phyloP scores from a whole-genome alignment of 495 filamentous ascomycete species.

The Hyphodiscus hymeniophilus region DNA sequence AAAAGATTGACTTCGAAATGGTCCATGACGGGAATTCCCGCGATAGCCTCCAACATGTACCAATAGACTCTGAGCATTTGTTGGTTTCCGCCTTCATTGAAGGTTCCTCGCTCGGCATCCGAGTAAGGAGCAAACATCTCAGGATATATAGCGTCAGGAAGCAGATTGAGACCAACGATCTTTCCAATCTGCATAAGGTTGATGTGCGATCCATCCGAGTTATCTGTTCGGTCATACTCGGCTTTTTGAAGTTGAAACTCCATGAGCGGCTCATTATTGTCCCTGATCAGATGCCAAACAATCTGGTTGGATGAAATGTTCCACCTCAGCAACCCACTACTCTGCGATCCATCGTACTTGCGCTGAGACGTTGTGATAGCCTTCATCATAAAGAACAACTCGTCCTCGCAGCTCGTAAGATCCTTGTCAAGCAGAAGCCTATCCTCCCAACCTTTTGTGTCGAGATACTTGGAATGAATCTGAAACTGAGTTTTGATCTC shows the following conservation, averaged over 20 bases:
- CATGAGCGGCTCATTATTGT: slow-evolving; percentile 77
- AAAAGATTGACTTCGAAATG: slow-evolving; percentile 93
- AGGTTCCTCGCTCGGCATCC: slow-evolving; percentile 45
- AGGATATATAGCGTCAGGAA: slow-evolving; percentile 86
- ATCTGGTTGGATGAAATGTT: slow-evolving; percentile 87
- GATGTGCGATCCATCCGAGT: slow-evolving; percentile 91
- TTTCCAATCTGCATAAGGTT: slow-evolving; percentile 81
- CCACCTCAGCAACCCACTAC: slow-evolving; percentile 76
- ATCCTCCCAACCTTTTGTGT: slow-evolving; percentile 87
- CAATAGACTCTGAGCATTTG: slow-evolving; percentile 91
- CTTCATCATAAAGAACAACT: slow-evolving; percentile 99
- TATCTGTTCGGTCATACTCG: slow-evolving; percentile 87
- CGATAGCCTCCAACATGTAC: slow-evolving; percentile 97
- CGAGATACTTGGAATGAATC: slow-evolving; percentile 78
- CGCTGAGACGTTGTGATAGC: slow-evolving; percentile 94
- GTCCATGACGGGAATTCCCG: slow-evolving; percentile 94
- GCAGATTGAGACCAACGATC: slow-evolving; percentile 77
- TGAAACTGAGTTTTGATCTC: slow-evolving; percentile 97
- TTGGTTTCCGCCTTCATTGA: slow-evolving; percentile 40
- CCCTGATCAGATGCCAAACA: slow-evolving; percentile 90
- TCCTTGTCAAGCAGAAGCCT: slow-evolving; percentile 79
- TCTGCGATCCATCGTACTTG: slow-evolving; percentile 69
- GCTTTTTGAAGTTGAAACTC: slow-evolving; percentile 89
- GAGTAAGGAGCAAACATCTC: slow-evolving; percentile 88
- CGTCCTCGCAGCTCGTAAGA: slow-evolving; percentile 82